Evolutionary conservation across 768 basidiomycete genomes (phyloP), one percentile per base, ranked within the genome.

Genomic region (Boletus pseudopeckii): DNA sequence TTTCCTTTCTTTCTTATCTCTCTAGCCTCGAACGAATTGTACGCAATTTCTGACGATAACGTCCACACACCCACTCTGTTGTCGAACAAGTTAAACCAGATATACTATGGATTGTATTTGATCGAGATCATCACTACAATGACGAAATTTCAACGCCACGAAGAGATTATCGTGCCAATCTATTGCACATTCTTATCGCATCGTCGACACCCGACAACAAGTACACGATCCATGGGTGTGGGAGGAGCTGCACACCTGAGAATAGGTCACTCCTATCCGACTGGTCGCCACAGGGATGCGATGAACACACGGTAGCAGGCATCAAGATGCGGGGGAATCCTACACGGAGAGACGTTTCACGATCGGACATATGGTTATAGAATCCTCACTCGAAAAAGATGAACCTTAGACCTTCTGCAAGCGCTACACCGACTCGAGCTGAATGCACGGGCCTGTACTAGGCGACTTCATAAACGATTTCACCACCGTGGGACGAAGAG

Each of bases 271-370:
- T 0, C 34, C 24, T 9, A 24, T 8, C 13, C 7, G 20, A 8
- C 10, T 22, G 30, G 14, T 34, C 22, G 15, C 32, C 32, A 36
- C 13, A n/a, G n/a, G n/a, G n/a, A n/a, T 11, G 20, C 7, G 44
- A 32, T 38, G 11, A n/a, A 24, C 34, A 13, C n/a, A 40, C 18
- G 13, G 34, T 18, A 18, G 1, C 28, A 22, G 28, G 32, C 28
- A 20, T 45, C 15, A 11, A 50, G 49, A 38, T 20, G 42, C 24
- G 39, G 33, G 33, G 33, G 6, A 41, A 51, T 24, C 22, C 15
- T 18, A 33, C n/a, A 44, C 17, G 52, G 53, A 39, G 43, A 52
- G 30, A 5, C 22, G 53, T 55, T 45, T 53, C 53, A 43, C 30
- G 5, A 39, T 45, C 5, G 42, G 42, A 28, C n/a, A n/a, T n/a